phyloP scores from a whole-genome alignment of 2,329 filamentous ascomycete species.

The Colletotrichum endophyticum region DNA sequence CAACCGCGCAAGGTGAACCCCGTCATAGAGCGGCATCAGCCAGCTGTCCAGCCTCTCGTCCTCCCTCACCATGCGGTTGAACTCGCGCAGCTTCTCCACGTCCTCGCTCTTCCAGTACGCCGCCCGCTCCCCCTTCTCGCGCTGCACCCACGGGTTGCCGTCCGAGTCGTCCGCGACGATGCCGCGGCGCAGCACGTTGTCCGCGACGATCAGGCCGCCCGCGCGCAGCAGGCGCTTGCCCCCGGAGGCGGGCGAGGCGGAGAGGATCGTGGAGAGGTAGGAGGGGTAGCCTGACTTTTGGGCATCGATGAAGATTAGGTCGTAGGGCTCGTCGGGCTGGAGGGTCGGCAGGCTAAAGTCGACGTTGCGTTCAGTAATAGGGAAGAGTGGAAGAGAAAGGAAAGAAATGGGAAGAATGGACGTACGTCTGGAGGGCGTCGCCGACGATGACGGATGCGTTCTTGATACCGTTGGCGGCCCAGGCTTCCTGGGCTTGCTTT shows the following conservation, averaged over 20 bases:
- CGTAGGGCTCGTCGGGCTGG: slow-evolving; percentile 47
- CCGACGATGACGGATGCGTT: slow-evolving; percentile 54
- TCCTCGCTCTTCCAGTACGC: slow-evolving; percentile 24
- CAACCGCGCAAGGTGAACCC: slow-evolving; percentile 41
- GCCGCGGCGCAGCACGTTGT: slow-evolving; percentile 56
- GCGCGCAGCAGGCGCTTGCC: slow-evolving; percentile 47
- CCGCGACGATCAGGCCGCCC: slow-evolving; percentile 57
- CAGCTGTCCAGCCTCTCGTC: slow-evolving; percentile 43
- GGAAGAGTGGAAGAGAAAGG: neutral
- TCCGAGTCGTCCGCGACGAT: slow-evolving; percentile 45
- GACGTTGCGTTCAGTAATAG: neutral
- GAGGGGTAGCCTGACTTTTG: slow-evolving; percentile 56
- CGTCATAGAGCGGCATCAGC: slow-evolving; percentile 48
- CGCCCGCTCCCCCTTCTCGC: slow-evolving; percentile 12
- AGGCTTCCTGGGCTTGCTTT: slow-evolving; percentile 40
- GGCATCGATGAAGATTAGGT: slow-evolving; percentile 60
- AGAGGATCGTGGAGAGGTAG: slow-evolving; percentile 52
- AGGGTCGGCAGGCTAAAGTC: slow-evolving; percentile 33
- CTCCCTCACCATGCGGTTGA: slow-evolving; percentile 22
- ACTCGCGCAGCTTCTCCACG: slow-evolving; percentile 20
- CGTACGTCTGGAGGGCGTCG: slow-evolving; percentile 51
- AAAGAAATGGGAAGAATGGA: neutral
- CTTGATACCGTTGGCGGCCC: slow-evolving; percentile 40
- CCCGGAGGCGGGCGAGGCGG: slow-evolving; percentile 41
- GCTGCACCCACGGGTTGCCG: slow-evolving; percentile 18